Percentiles rank a stretch among this genome's conserved stretches.
These are phyloP conservation scores for Huntiella moniliformis DNA, from an alignment of 2,329 filamentous ascomycete species.

Conservation along the genomic window DNA sequence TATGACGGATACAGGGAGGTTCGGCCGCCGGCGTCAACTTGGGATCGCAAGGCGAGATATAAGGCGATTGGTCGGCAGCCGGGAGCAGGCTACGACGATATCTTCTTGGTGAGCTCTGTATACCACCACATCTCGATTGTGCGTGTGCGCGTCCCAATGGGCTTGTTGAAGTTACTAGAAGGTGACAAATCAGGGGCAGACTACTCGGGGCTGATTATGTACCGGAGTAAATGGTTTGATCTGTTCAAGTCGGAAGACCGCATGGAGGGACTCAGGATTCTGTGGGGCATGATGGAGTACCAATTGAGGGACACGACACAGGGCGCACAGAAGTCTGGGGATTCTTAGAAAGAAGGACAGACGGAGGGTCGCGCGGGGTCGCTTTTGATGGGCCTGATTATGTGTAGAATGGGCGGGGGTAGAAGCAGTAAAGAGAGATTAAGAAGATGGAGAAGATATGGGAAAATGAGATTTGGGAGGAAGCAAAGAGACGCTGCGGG, in stretches of 20 bases:
- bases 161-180: conserved; percentile 32
- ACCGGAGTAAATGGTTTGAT: conserved; percentile 43
- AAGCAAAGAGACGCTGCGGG: neutral
- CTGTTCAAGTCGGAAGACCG: conserved; percentile 35
- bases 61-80: conserved; percentile 32
- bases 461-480: neutral
- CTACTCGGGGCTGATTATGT: conserved; percentile 35
- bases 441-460: neutral
- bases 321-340: conserved; percentile 5
- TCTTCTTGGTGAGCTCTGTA: conserved; percentile 41
- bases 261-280: conserved; percentile 33
- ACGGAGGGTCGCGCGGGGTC: neutral
- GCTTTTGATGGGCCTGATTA: conserved; percentile 1
- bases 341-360: conserved; percentile 4
- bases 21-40: conserved; percentile 34
- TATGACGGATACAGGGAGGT: conserved; percentile 48
- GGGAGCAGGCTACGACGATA: conserved; percentile 35
- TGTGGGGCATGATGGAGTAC: conserved; percentile 43
- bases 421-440: neutral
- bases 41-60: conserved; percentile 43
- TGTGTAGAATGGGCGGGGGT: neutral
- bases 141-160: conserved; percentile 36
- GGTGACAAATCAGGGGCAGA: conserved; percentile 25
- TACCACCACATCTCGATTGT: conserved; percentile 44
- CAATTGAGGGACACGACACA: conserved; percentile 29